Percentiles rank a stretch among this genome's conserved stretches.
These are phyloP conservation scores for Colletotrichum sp. DNA, from an alignment of 2,329 filamentous ascomycete genomes.

Conservation along the genomic window DNA sequence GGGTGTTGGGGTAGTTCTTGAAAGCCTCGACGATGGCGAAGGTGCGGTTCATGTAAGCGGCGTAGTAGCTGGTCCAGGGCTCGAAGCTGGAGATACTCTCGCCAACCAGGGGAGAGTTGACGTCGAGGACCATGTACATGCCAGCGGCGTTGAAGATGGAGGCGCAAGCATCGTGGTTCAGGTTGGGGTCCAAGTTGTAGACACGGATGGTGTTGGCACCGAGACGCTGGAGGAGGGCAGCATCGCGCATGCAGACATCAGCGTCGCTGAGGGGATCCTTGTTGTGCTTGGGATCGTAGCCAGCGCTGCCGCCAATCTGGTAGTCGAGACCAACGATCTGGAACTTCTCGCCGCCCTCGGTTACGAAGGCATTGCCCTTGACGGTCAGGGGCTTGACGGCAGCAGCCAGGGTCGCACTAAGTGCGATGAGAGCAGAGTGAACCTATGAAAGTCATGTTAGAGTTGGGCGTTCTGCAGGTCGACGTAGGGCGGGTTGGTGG, in stretches of 20 bases:
- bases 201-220: conserved; percentile 72
- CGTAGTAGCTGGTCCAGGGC: conserved; percentile 66
- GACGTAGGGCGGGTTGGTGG: not conserved
- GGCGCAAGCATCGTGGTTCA: conserved; percentile 71
- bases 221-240: conserved; percentile 67
- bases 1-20: conserved; percentile 69
- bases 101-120: conserved; percentile 67
- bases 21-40: conserved; percentile 72
- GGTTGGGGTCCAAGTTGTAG: conserved; percentile 70
- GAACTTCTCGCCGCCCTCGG: conserved; percentile 65
- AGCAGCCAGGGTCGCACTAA: conserved; percentile 56
- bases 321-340: conserved; percentile 73
- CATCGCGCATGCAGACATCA: conserved; percentile 66
- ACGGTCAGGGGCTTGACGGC: conserved; percentile 64
- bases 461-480: not conserved
- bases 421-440: conserved; percentile 53
- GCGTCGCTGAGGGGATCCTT: conserved; percentile 66
- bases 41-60: conserved; percentile 66
- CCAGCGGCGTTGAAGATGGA: conserved; percentile 72
- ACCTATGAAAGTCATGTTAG: conserved; percentile 27
- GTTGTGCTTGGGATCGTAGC: conserved; percentile 58
- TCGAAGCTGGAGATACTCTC: conserved; percentile 59
- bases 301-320: conserved; percentile 70
- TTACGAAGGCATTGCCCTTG: conserved; percentile 63
- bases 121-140: conserved; percentile 73